Evolutionary conservation across 176 grass and related monocot genomes (phyloP), one percentile per base, ranked within the genome.

Genomic region (Saccharum spontaneum): DNA sequence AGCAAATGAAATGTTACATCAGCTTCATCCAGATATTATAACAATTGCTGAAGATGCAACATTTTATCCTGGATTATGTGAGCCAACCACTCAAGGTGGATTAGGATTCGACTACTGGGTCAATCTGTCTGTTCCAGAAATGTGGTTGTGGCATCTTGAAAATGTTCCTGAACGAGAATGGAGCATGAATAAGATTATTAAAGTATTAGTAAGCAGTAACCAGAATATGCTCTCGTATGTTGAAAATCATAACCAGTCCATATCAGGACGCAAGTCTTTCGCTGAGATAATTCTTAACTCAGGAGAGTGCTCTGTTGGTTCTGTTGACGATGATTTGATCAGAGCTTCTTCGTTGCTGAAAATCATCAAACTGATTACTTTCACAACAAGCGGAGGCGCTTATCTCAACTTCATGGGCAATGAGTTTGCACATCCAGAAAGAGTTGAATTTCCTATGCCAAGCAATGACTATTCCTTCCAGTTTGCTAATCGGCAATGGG

Each of bases 401-500:
- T 95, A 93, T 85, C 89, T 98, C 34, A 98, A 93, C 86, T 98
- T 98, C 90, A 93, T 98, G 86, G 95, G 95, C 69, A 98, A 98
- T 95, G 95, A 98, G 83, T 98, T 93, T 85, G 95, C 89, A 87
- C 95, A 98, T 88, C 95, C 95, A 34, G 83, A 98, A 63, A 92
- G 91, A 80, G 78, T 98, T 85, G 95, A 98, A 74, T 98, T 98
- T 95, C 95, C 95, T 61, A 88, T 93, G 73, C 50, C 89, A 95
- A 95, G 93, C 89, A 98, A 98, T 87, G 85, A 89, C 24, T 91
- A 88, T 77, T 98, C 95, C n/a, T 92, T 92, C 77, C 31, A 43
- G 13, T 82, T 95, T 46, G 95, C 95, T 69, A 92, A 91, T 73
- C 93, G 95, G 67, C 87, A 87, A 39, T 98, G 95, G 95, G 83